Conservation (phyloP, 192 early-diverging fungal genomes). For the Pilaira anomala region DNA sequence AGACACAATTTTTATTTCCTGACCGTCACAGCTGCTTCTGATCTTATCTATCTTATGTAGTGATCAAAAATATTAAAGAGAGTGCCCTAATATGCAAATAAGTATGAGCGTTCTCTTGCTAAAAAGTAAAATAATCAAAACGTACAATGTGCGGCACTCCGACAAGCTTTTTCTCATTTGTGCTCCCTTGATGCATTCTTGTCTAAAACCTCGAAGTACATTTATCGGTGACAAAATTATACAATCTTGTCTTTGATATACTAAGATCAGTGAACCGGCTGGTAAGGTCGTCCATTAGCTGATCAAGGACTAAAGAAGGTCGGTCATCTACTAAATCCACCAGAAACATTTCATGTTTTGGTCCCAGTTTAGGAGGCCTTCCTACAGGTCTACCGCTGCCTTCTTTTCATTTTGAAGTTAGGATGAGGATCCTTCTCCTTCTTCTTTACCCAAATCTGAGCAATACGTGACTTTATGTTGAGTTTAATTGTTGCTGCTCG, state of each 20-base stretch:
- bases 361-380: background rate
- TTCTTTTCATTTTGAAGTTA: background rate
- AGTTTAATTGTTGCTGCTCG: background rate
- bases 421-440: background rate
- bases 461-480: background rate
- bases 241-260: background rate
- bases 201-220: too few species aligned
- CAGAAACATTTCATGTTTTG: conserved; percentile 4
- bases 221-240: background rate
- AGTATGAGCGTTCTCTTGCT: too few species aligned
- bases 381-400: conserved; percentile 7
- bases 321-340: conserved; percentile 6
- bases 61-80: too few species aligned
- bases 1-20: too few species aligned
- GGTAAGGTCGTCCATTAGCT: too few species aligned
- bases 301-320: conserved; percentile 4
- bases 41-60: too few species aligned
- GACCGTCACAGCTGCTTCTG: too few species aligned
- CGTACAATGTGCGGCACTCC: too few species aligned
- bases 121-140: too few species aligned
- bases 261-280: background rate
- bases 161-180: too few species aligned
- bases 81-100: too few species aligned
- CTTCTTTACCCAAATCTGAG: background rate
- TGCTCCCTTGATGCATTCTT: too few species aligned